These are phyloP conservation scores for Colletotrichum destructivum DNA, from an alignment of 2,329 filamentous ascomycete genomes.

Conservation along the genomic window DNA sequence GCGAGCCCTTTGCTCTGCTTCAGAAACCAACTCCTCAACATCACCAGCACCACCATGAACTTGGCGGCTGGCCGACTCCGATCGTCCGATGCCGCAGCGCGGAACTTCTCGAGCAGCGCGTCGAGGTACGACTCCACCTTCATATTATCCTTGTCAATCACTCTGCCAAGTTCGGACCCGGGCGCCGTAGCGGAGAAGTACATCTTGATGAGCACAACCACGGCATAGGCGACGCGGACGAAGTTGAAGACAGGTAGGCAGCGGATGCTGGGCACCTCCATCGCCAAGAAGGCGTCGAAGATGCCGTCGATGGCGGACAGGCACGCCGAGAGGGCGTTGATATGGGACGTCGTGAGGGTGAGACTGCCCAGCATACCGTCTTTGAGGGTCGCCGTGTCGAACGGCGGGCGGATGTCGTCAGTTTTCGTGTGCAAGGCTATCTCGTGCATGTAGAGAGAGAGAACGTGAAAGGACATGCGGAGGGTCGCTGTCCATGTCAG, in stretches of 20 bases:
- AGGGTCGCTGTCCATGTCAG: constrained; percentile 67
- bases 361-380: constrained; percentile 58
- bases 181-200: constrained; percentile 77
- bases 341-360: constrained; percentile 70
- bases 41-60: constrained; percentile 78
- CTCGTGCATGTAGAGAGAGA: constrained; percentile 83
- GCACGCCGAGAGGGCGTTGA: constrained; percentile 77
- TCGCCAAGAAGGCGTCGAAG: constrained; percentile 74
- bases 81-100: constrained; percentile 73
- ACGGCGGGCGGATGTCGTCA: constrained; percentile 65
- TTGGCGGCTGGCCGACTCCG: constrained; percentile 77
- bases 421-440: constrained; percentile 78
- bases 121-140: constrained; percentile 78
- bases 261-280: constrained; percentile 72
- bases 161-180: constrained; percentile 76
- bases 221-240: constrained; percentile 79
- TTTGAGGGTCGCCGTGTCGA: constrained; percentile 61
- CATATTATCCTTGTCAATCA: constrained; percentile 79
- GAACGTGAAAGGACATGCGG: constrained; percentile 73
- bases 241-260: constrained; percentile 80
- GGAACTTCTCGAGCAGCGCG: constrained; percentile 78
- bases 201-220: constrained; percentile 81
- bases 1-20: constrained; percentile 58
- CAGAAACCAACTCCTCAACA: constrained; percentile 80
- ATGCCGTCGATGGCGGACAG: constrained; percentile 77